phyloP scores from a whole-genome alignment of 352 stramenopile genomes.

The Pythium pyrilobum region DNA sequence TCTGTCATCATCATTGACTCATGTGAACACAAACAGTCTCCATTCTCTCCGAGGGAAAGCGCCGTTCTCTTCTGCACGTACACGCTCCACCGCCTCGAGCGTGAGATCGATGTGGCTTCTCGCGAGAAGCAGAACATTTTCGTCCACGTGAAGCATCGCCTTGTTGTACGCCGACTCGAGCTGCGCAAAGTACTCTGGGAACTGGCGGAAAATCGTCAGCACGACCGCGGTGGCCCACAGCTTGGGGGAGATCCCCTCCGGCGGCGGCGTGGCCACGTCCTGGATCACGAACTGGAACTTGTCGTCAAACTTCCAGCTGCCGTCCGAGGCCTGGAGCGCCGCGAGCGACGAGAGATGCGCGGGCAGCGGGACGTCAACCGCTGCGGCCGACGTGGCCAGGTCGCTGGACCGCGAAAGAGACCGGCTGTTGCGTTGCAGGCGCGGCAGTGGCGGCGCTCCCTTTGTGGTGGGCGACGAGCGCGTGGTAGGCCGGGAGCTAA shows the following conservation, averaged over 20 bases:
- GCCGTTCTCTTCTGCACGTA: no score
- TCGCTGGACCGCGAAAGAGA: no score
- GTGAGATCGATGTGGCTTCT: constrained; percentile 37
- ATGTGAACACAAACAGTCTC: no score
- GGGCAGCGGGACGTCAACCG: constrained; percentile 18
- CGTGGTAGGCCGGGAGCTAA: not conserved
- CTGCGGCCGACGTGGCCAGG: not conserved
- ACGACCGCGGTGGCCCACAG: constrained; percentile 59
- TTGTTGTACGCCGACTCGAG: constrained; percentile 50
- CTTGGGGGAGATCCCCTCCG: constrained; percentile 41
- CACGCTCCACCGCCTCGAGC: constrained; percentile 7
- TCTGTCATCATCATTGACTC: constrained; percentile 37
- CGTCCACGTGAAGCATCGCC: constrained; percentile 57
- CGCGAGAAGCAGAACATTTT: constrained; percentile 43
- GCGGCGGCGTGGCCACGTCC: constrained; percentile 30
- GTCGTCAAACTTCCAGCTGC: constrained; percentile 56
- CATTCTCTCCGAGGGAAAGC: no score
- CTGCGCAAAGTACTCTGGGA: constrained; percentile 51
- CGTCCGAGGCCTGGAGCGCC: constrained; percentile 47
- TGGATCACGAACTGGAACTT: constrained; percentile 56
- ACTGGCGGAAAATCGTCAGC: constrained; percentile 48
- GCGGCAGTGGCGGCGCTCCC: not conserved
- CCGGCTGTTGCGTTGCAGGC: not conserved
- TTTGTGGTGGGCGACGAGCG: not conserved
- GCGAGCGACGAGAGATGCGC: constrained; percentile 35